A percentile compares a stretch with the other conserved stretches of the same genome.
Conservation (phyloP, 2,329 filamentous ascomycete species). For the Ramularia collo-cygni region DNA sequence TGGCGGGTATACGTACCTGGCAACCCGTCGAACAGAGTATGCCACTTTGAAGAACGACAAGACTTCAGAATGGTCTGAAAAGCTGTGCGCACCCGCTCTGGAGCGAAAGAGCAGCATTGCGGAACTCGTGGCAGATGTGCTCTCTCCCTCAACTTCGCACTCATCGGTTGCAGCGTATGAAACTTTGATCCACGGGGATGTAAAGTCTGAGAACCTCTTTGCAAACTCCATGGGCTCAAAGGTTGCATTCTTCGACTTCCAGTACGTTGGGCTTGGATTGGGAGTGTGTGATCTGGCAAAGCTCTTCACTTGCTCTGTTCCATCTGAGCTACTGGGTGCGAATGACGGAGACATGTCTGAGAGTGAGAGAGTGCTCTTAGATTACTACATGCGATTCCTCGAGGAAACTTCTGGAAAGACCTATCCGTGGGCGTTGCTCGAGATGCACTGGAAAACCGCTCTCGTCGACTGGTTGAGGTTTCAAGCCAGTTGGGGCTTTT, state of each 20-base stretch:
- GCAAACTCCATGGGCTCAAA: constrained; percentile 42
- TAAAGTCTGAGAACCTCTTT: constrained; percentile 64
- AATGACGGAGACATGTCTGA: constrained; percentile 36
- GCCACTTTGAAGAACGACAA: constrained; percentile 39
- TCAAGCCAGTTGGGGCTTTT: constrained; percentile 30
- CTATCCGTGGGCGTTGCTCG: constrained; percentile 51
- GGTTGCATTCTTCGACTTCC: constrained; percentile 63
- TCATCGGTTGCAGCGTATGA: constrained; percentile 38
- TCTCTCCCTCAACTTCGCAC: constrained; percentile 37
- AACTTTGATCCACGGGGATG: constrained; percentile 60
- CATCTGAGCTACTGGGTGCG: constrained; percentile 44
- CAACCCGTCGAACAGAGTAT: constrained; percentile 55
- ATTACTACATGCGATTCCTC: constrained; percentile 42
- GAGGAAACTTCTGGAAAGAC: constrained; percentile 26
- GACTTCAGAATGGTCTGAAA: constrained; percentile 49
- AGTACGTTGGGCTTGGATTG: constrained; percentile 58
- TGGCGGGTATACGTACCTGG: constrained; percentile 60
- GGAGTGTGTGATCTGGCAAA: constrained; percentile 62
- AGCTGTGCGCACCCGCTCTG: constrained; percentile 38
- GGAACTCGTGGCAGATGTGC: constrained; percentile 47
- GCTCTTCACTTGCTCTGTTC: constrained; percentile 60
- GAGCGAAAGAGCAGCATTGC: constrained; percentile 31
- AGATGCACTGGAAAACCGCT: constrained; percentile 59
- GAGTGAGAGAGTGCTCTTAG: constrained; percentile 47
- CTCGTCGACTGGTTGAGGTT: constrained; percentile 58